Evolutionary conservation across 129 eudicot species (phyloP).

Genomic region (Lactuca saligna): DNA sequence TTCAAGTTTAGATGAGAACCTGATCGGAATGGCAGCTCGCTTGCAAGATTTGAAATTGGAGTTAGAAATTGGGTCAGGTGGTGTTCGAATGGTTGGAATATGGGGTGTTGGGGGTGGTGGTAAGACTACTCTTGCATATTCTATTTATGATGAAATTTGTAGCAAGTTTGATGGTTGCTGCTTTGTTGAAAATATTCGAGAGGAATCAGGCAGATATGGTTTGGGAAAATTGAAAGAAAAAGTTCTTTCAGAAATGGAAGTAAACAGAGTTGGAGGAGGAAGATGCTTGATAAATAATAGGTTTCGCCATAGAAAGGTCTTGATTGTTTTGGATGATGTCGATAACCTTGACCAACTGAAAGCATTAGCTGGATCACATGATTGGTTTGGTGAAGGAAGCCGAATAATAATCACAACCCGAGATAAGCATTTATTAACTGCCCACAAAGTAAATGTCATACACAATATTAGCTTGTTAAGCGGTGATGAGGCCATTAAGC

Average conservation of each 20-base stretch:
- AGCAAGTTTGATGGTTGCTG: too few species aligned
- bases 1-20: conserved; percentile 21
- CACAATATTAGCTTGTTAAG: too few species aligned
- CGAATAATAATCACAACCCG: conserved; percentile 28
- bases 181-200: too few species aligned
- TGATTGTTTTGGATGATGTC: conserved; percentile 31
- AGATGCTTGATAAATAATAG: too few species aligned
- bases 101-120: conserved; percentile 43
- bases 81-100: conserved; percentile 21
- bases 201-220: conserved; percentile 3
- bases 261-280: too few species aligned
- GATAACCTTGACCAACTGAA: conserved; percentile 19
- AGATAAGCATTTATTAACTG: background rate
- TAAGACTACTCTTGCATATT: conserved; percentile 21
- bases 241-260: conserved; percentile 14
- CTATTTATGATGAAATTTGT: conserved; percentile 6
- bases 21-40: conserved; percentile 27
- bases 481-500: too few species aligned
- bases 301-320: conserved; percentile 4
- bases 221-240: conserved; percentile 17
- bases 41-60: background rate
- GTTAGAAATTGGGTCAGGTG: background rate
- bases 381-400: background rate
- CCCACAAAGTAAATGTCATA: background rate
- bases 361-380: conserved; percentile 7